These are phyloP conservation scores for Xylariomycetidae sp. DNA, from an alignment of 2,329 filamentous ascomycete genomes.

Conservation along the genomic window DNA sequence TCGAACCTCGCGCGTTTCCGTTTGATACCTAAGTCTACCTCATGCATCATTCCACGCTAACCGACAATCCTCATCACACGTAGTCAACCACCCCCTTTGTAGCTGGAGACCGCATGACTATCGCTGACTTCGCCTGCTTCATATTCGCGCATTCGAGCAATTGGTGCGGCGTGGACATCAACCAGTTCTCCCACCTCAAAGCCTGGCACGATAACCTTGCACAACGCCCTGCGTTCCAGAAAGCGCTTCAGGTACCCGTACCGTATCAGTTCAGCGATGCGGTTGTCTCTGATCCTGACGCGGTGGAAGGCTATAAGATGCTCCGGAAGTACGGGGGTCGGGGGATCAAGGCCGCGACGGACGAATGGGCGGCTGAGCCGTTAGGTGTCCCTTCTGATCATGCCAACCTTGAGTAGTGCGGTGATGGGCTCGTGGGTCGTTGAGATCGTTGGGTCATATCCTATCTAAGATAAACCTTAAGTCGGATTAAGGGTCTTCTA, in stretches of 20 bases:
- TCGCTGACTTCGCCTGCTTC: conserved; percentile 19
- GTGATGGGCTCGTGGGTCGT: too few species aligned
- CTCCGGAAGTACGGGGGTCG: conserved; percentile 9
- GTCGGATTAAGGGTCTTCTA: too few species aligned
- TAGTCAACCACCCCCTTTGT: conserved; percentile 12
- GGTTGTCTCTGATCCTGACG: conserved; percentile 9
- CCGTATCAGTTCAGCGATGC: conserved; percentile 15
- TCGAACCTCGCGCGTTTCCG: too few species aligned
- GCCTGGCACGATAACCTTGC: conserved; percentile 16
- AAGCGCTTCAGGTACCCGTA: conserved; percentile 13
- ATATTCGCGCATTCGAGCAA: conserved; percentile 15
- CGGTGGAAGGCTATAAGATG: conserved; percentile 7
- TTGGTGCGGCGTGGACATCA: conserved; percentile 17
- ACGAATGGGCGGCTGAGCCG: conserved; percentile 8
- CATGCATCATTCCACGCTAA: background rate
- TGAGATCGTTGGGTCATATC: too few species aligned
- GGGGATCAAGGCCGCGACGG: conserved; percentile 7
- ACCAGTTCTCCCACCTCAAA: conserved; percentile 15
- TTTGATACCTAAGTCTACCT: background rate
- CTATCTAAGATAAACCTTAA: too few species aligned
- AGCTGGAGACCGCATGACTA: conserved; percentile 15
- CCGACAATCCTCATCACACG: background rate
- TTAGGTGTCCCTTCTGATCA: conserved; percentile 11
- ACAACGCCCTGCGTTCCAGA: conserved; percentile 15
- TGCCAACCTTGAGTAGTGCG: conserved; percentile 7